A percentile compares a stretch with the other conserved stretches of the same genome.
Conservation (phyloP, 2,329 filamentous ascomycete genomes). For the Arthrobotrys pseudoclavata region DNA sequence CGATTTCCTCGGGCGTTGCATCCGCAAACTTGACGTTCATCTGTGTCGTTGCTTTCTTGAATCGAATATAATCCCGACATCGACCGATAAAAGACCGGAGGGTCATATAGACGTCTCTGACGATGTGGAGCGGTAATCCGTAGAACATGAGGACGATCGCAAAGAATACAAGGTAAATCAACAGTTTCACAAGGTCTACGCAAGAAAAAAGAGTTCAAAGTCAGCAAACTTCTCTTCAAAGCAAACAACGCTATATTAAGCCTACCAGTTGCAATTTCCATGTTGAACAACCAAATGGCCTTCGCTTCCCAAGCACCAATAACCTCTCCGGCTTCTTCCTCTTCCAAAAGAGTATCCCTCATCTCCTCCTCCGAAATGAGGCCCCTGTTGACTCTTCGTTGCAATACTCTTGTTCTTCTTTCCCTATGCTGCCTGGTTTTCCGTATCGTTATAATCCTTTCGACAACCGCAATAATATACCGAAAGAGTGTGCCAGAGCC, state of each 20-base stretch:
- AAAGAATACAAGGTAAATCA: slow-evolving; percentile 93
- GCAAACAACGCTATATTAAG: background rate
- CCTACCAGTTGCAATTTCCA: slow-evolving; percentile 85
- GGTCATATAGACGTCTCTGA: slow-evolving; percentile 94
- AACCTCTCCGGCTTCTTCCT: slow-evolving; percentile 78
- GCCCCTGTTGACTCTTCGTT: slow-evolving; percentile 74
- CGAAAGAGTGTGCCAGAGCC: slow-evolving; percentile 83
- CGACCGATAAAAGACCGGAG: slow-evolving; percentile 91
- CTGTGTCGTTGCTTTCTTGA: slow-evolving; percentile 89
- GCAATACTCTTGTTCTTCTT: slow-evolving; percentile 76
- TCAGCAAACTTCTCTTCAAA: background rate
- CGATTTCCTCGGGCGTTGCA: slow-evolving; percentile 86
- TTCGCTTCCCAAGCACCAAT: slow-evolving; percentile 92
- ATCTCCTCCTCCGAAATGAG: slow-evolving; percentile 80
- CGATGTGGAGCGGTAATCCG: slow-evolving; percentile 94
- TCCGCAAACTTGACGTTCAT: slow-evolving; percentile 94
- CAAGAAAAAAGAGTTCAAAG: background rate
- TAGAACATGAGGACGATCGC: slow-evolving; percentile 93
- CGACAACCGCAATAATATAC: slow-evolving; percentile 82
- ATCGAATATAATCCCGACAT: slow-evolving; percentile 87
- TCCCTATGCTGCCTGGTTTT: slow-evolving; percentile 81
- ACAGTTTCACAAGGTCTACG: slow-evolving; percentile 87
- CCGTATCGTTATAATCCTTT: slow-evolving; percentile 79
- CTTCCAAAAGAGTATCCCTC: slow-evolving; percentile 65
- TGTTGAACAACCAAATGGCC: slow-evolving; percentile 88